Base-by-base conservation (phyloP, 2,329 filamentous ascomycete genomes). In the Aspergillus sclerotialis region DNA sequence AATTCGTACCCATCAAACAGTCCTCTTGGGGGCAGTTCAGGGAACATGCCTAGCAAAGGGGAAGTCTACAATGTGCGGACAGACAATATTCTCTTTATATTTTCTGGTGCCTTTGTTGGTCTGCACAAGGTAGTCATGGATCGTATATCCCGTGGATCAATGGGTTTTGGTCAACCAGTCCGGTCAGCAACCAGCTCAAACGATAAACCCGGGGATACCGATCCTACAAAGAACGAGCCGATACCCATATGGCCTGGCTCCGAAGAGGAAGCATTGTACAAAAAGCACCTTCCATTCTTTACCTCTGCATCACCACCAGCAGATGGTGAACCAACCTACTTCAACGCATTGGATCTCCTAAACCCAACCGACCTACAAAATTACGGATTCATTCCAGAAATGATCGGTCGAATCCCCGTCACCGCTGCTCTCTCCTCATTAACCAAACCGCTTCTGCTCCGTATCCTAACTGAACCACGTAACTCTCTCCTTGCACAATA, bases 1-100 rank as follows among this genome's bases (percentile, higher is more conserved):
- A 60, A 58, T 36, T 52, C 53, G 21, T 64, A 60, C 37, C 58
- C 62, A 8, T 59, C 59, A 3, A 64, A 60, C 37, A 60, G 49
- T 35, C 60, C 61, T 7, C 32, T 64, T 9, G 53, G 52, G 2
- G 57, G 55, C 31, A 45, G 50, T 13, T 46, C 48, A 8, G 44
- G 53, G 12, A 56, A 49, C n/a, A 40, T 49, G 12, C 49, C 60
- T 3, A 53, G 59, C 31, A 80, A 77, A 55, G 69, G 69, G 13
- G 78, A 81, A 41, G 65, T 75, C 4, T 81, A 74, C 60, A 80
- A 85, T 36, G 81, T 95, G 38, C 84, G 92, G 50, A 98, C 92
- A 0, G 89, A 88, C 45, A 95, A 96, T 50, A 96, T 98, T 39
- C 75, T 98, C 17, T 98, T 98, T 64, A 88, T 98, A 27, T 94